Evolutionary conservation across 768 basidiomycete genomes (phyloP), one percentile per base, ranked within the genome.

Genomic region (Podaxis sp.): DNA sequence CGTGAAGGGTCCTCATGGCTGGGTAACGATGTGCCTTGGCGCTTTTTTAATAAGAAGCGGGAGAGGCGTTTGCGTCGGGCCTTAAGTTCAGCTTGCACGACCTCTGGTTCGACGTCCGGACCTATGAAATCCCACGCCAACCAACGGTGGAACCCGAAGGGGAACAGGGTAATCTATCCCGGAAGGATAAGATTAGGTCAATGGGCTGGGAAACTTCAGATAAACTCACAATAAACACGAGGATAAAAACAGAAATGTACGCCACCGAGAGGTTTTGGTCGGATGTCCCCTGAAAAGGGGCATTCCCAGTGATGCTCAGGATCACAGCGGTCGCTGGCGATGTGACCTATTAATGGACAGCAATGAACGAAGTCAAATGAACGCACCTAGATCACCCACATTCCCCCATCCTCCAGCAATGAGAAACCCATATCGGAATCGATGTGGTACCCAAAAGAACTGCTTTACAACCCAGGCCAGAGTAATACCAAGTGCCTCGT

Each of bases 391-490:
- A 68, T 90, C 90, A 8, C 86, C 88, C 49, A 82, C 82, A 66
- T 91, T 91, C 8, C 78, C 82, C 84, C 85, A 91, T 2, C 82
- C 84, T 41, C 89, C 90, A 0, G 89, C 88, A 2, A 84, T 83
- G 0, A 91, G 68, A 24, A 92, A 79, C 0, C 90, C 91, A 67
- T 86, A 84, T 52, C 90, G 78, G 69, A 92, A 91, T 28, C 88
- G 81, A 68, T 90, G 87, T 0, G 91, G 91, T 2, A 92, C 89
- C 85, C 89, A 91, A 67, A 88, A 91, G 55, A 88, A 66, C 64
- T 83, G 82, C 54, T 82, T 83, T 58, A 85, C 73, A n/a, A 82
- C 52, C 77, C 80, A 86, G 0, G 85, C 84, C 24, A 87, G 77
- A 6, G 71, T 38, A 8, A 85, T 69, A 6, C 91, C 88, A 4